Base-by-base conservation (phyloP, 345 rosid genomes). In the Acer negundo region DNA sequence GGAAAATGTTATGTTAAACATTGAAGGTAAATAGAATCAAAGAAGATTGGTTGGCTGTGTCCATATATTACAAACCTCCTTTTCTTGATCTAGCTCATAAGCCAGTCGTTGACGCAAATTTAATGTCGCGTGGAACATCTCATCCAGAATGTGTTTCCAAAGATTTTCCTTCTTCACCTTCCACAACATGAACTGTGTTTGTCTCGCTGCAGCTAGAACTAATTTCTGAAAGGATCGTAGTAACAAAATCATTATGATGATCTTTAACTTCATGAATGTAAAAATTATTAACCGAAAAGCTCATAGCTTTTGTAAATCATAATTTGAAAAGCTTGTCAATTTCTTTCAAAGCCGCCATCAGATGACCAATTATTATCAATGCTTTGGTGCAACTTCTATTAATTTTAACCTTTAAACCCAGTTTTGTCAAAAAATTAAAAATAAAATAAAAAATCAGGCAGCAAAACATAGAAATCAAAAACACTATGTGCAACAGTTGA, bases 51-150 rank as follows among this genome's bases (percentile, higher is more conserved):
- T 26, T 23, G n/a, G n/a, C n/a, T n/a, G n/a, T n/a, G 61, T 8
- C 23, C 44, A 26, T 26, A 69, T 26, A 4, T 10, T 69, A 80
- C 91, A 78, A 75, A 92, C 94, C 95, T 96, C 92, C 75, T 86
- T 87, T 75, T 82, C 89, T 63, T 86, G 84, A 19, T 92, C 97
- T 67, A 82, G 9, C 78, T 93, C 98, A 74, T 84, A 75, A 42
- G 86, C 81, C 81, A 85, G 74, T 61, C 97, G 88, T 17, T 78
- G 81, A 79, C 86, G 88, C 91, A 96, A 78, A 91, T 92, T 96
- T 70, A 94, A 77, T 6, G 89, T 86, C 53, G 94, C 92, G 82
- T 94, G 97, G 80, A 85, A 92, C 99, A 95, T 89, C 80, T 92
- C 97, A 78, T 91, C 96, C 67, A 91, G 76, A 1, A 92, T 80